Conservation (phyloP, 139 green algal genomes). For the Pleodorina starrii region DNA sequence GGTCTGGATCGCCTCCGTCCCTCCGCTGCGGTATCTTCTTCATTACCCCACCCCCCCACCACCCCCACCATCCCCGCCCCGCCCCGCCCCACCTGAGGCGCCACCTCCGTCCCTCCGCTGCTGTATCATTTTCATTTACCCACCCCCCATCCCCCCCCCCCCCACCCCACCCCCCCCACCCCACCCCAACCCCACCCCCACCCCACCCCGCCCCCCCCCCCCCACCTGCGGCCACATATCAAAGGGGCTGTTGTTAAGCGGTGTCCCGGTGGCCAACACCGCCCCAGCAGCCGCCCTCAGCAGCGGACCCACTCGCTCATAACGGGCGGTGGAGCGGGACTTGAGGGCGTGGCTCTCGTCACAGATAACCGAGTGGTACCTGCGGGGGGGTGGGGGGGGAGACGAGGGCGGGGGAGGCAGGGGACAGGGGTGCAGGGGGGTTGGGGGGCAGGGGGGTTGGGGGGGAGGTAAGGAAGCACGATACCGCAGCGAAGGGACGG, state of each 20-base stretch:
- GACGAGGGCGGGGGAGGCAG: no score
- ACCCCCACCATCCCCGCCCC: not conserved
- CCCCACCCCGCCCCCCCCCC: not conserved
- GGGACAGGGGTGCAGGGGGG: no score
- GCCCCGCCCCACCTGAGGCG: not conserved
- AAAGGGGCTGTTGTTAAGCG: slow-evolving; percentile 65
- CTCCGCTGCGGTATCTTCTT: no score
- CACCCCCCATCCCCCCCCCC: not conserved
- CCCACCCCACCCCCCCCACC: not conserved
- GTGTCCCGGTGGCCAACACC: slow-evolving; percentile 67
- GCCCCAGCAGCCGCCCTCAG: slow-evolving; percentile 48
- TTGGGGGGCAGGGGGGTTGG: no score
- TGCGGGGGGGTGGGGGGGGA: not conserved
- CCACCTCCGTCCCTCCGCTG: not conserved
- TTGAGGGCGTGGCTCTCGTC: slow-evolving; percentile 77
- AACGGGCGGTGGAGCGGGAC: slow-evolving; percentile 47
- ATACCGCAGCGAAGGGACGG: no score
- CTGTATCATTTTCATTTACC: no score
- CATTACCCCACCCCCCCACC: no score
- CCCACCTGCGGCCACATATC: slow-evolving; percentile 67
- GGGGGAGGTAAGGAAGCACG: no score
- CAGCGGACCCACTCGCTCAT: slow-evolving; percentile 31
- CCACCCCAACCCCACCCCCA: not conserved
- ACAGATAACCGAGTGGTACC: slow-evolving; percentile 62
- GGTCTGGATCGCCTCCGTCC: no score